Evolutionary conservation across 805 yeast genomes (phyloP).

Genomic region (Scheffersomyces amazonensis): DNA sequence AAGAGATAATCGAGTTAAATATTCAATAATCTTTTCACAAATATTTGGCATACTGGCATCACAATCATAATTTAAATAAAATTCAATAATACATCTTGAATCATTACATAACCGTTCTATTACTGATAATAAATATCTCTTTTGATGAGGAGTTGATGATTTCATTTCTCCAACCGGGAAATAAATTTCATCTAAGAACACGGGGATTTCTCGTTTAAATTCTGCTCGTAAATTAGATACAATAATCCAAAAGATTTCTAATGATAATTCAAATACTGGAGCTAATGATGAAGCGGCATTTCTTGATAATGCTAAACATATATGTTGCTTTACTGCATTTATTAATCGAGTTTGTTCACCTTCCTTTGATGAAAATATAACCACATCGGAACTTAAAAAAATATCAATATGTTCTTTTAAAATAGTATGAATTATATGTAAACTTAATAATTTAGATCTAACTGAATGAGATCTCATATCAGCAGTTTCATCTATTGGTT

Average conservation of each 20-base stretch:
- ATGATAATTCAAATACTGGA: constrained; percentile 85
- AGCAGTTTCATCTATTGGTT: constrained; percentile 71
- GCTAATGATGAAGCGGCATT: constrained; percentile 91
- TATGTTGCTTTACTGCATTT: constrained; percentile 78
- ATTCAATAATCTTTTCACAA: constrained; percentile 79
- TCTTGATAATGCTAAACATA: constrained; percentile 78
- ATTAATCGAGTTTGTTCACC: constrained; percentile 61
- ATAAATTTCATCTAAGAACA: constrained; percentile 87
- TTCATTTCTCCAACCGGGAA: constrained; percentile 92
- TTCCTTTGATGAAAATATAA: constrained; percentile 46
- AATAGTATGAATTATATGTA: constrained; percentile 84
- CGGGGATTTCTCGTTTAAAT: constrained; percentile 91
- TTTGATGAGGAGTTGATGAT: constrained; percentile 89
- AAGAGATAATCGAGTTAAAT: constrained; percentile 68
- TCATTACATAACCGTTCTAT: constrained; percentile 81
- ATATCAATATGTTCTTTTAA: constrained; percentile 82
- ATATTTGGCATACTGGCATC: constrained; percentile 77
- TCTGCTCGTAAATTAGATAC: constrained; percentile 79
- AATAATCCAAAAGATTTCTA: constrained; percentile 91
- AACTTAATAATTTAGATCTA: constrained; percentile 83
- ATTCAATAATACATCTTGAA: constrained; percentile 87
- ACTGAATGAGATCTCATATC: constrained; percentile 91
- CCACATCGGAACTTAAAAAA: constrained; percentile 59
- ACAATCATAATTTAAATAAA: constrained; percentile 94
- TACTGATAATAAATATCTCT: constrained; percentile 79